Base-by-base conservation (phyloP, 2,329 filamentous ascomycete genomes). In the Neonectria coccinea region DNA sequence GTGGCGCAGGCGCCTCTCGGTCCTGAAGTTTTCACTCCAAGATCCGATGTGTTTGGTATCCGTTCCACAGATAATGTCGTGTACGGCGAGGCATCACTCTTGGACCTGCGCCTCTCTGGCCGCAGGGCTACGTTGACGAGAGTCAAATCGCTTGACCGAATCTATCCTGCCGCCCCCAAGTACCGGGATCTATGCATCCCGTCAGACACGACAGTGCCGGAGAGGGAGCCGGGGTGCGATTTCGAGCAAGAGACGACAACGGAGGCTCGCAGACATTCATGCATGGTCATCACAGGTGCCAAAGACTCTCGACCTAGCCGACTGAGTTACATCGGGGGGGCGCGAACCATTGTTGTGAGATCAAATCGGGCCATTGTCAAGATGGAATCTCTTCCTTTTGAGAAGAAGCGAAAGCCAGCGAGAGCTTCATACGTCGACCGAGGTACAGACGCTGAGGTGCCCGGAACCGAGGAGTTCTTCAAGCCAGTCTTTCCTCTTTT, bases 401-500 rank as follows among this genome's bases (percentile, higher is more conserved):
- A 68, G 27, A 77, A 75, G 63, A 74, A 74, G 47, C 66, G 66
- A 25, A 73, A 71, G 66, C 67, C 64, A 60, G 72, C 69, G 41
- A 73, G 60, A 59, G 70, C 70, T 16, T 71, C 67, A 0, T 82
- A 80, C 57, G 75, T 81, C 18, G 80, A 84, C 66, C 76, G 77
- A 10, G 81, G 81, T 14, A 79, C 78, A 0, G 79, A 83, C 70
- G 75, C 77, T 1, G 73, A 77, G 2, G 59, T 74, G 14, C 27
- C 65, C 1, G 66, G 69, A 14, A 44, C 64, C 8, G 59, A 74
- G 9, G 62, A 71, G 16, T 58, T 73, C 0, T 81, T 82, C 42
- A 77, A 81, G 36, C 78, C 84, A 1, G 80, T 88, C 0, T 78
- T 90, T 22, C 82, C 85, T 0, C 75, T 87, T 45, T 70, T 80